These are phyloP conservation scores for Irineochytrium annulatum DNA, from an alignment of 192 early-diverging fungal genomes.

Conservation along the genomic window DNA sequence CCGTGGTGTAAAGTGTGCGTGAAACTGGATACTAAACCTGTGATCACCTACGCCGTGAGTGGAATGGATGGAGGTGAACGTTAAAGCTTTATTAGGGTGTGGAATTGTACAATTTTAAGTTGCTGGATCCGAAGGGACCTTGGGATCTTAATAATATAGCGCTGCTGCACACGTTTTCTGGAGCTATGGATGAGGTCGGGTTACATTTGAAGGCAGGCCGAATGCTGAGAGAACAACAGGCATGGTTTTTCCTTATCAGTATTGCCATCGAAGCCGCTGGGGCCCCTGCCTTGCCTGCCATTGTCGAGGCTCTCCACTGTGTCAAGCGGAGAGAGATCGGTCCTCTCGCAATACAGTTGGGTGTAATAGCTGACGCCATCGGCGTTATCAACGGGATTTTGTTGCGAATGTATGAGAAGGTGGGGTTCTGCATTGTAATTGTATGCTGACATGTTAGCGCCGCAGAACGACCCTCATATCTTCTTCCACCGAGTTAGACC, in stretches of 20 bases:
- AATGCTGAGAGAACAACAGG: too few relatives aligned
- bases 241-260: slow-evolving; percentile 94
- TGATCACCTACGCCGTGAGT: slow-evolving; percentile 72
- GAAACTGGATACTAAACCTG: slow-evolving; percentile 77
- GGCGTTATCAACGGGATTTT: slow-evolving; percentile 32
- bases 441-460: not conserved
- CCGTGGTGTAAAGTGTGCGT: slow-evolving; percentile 78
- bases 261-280: slow-evolving; percentile 82
- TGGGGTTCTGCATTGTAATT: not conserved
- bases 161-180: slow-evolving; percentile 78
- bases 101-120: slow-evolving; percentile 86
- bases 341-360: slow-evolving; percentile 47
- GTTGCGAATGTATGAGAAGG: slow-evolving; percentile 79
- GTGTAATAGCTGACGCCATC: slow-evolving; percentile 41
- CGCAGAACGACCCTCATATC: slow-evolving; percentile 78
- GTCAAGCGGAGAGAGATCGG: slow-evolving; percentile 48
- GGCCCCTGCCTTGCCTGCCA: slow-evolving; percentile 63
- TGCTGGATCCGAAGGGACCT: slow-evolving; percentile 76
- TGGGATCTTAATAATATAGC: slow-evolving; percentile 78
- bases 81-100: slow-evolving; percentile 45
- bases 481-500: slow-evolving; percentile 92
- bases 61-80: too few relatives aligned
- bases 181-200: slow-evolving; percentile 81
- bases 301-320: slow-evolving; percentile 62
- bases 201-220: too few relatives aligned